Percentiles rank a stretch among this genome's conserved stretches.
These are phyloP conservation scores for Colletotrichum kahawae DNA, from an alignment of 2,329 filamentous ascomycete genomes.

Conservation along the genomic window DNA sequence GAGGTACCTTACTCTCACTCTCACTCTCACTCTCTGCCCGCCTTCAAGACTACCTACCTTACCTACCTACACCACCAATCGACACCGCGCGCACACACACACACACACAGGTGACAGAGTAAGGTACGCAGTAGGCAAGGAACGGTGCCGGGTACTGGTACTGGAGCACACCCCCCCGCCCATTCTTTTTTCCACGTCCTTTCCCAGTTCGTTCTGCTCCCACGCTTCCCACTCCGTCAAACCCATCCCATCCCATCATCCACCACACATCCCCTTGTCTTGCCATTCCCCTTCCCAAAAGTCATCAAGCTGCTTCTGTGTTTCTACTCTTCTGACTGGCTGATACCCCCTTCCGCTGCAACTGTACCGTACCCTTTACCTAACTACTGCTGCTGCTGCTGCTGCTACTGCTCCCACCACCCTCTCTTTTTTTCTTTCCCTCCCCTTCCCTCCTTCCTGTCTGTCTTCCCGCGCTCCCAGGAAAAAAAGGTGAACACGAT, in stretches of 20 bases:
- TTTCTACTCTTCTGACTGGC: neutral
- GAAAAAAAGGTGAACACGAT: conserved; percentile 43
- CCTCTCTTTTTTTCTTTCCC: conserved; percentile 19
- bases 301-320: neutral
- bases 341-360: neutral
- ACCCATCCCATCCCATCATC: neutral
- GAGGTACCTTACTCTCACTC: neutral
- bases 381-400: conserved; percentile 2
- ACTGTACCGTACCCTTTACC: neutral
- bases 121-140: neutral
- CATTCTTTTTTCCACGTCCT: neutral
- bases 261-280: neutral
- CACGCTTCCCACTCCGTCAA: neutral
- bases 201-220: neutral
- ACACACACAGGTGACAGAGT: neutral
- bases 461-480: conserved; percentile 27
- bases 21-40: neutral
- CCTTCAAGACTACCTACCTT: neutral
- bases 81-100: neutral
- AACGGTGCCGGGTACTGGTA: neutral
- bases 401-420: neutral
- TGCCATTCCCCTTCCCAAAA: neutral
- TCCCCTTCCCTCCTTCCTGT: conserved; percentile 26
- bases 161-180: neutral
- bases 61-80: neutral